phyloP scores from a whole-genome alignment of 148 eudicot species.

The Chenopodium formosanum region DNA sequence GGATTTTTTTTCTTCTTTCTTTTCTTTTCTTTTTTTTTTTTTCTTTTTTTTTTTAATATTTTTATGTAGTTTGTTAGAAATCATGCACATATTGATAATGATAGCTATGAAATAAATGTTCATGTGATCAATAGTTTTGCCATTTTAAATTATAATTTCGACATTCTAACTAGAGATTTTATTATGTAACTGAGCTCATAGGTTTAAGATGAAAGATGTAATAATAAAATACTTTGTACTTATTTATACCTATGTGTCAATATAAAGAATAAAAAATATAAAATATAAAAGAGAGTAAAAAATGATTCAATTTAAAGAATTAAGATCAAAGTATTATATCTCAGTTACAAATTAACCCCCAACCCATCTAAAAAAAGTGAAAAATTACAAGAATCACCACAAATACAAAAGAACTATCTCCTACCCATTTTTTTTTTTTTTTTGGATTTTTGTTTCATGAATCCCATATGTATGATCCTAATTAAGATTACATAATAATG shows the following conservation, averaged over 20 bases:
- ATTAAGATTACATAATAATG: background rate
- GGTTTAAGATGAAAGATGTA: too few species aligned
- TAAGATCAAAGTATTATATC: slow-evolving; percentile 7
- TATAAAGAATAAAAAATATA: background rate
- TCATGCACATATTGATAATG: background rate
- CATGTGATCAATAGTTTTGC: background rate
- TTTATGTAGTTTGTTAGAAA: too few species aligned
- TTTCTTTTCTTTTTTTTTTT: too few species aligned
- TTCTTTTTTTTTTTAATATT: too few species aligned
- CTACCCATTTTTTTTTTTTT: background rate
- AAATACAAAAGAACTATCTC: background rate
- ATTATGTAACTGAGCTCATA: background rate
- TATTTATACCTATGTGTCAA: background rate
- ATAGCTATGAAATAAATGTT: too few species aligned
- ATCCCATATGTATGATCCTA: slow-evolving; percentile 21
- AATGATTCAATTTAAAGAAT: slow-evolving; percentile 17
- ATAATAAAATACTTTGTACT: too few species aligned
- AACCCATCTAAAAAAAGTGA: background rate
- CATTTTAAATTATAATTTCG: too few species aligned
- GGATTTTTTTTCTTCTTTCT: too few species aligned
- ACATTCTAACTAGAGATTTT: background rate
- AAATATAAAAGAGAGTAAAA: slow-evolving; percentile 2
- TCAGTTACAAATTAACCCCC: slow-evolving; percentile 10
- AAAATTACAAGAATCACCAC: slow-evolving; percentile 17
- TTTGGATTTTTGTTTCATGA: background rate